phyloP scores from a whole-genome alignment of 257 asterid genomes.

The Solanum sparsipilum region DNA sequence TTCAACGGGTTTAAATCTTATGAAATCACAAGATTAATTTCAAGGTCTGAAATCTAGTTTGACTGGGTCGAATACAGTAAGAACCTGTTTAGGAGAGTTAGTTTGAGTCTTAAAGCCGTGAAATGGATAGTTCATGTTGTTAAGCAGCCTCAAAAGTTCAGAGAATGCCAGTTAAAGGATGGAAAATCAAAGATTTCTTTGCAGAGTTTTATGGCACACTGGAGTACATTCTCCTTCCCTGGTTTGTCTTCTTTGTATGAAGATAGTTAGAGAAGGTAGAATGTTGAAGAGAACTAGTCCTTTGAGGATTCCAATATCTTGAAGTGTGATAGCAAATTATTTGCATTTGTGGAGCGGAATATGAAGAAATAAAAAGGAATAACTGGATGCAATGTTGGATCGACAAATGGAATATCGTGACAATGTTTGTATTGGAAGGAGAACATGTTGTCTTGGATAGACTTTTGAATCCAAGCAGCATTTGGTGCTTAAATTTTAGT shows the following conservation, averaged over 20 bases:
- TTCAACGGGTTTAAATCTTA: not conserved
- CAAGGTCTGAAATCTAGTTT: not conserved
- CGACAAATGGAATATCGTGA: not conserved
- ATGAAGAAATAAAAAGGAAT: not conserved
- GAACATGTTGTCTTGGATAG: not conserved
- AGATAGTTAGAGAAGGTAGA: not conserved
- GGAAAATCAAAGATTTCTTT: not conserved
- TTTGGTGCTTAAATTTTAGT: not conserved
- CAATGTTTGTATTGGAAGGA: not conserved
- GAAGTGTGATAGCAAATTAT: not conserved
- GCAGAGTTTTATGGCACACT: not conserved
- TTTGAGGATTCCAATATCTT: not conserved
- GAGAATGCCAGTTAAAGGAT: not conserved
- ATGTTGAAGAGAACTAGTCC: not conserved
- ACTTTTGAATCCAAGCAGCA: not conserved
- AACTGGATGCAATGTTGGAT: not conserved
- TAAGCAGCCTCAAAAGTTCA: not conserved
- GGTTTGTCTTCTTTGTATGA: not conserved
- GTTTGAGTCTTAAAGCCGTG: not conserved
- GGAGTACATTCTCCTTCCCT: not conserved
- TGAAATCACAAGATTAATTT: not conserved
- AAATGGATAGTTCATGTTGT: not conserved
- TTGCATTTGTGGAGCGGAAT: not conserved
- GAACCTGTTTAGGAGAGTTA: not conserved
- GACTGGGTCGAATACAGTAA: not conserved